Conservation (phyloP, 345 rosid genomes). For the Firmiana major region DNA sequence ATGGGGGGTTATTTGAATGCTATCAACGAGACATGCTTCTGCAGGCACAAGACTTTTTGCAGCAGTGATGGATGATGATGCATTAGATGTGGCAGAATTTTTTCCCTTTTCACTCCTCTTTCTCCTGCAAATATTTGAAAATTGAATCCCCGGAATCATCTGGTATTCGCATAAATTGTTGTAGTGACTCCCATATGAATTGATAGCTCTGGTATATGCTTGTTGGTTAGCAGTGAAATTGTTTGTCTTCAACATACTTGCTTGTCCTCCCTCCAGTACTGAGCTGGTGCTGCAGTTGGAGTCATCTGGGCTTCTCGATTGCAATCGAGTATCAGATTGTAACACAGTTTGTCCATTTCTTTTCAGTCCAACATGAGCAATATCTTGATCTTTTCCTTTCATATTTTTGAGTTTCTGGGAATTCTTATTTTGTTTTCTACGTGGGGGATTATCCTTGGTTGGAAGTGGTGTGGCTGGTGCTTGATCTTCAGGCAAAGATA, state of each 20-base stretch:
- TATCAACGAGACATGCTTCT: conserved; percentile 16
- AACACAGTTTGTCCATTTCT: background rate
- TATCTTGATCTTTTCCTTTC: conserved; percentile 9
- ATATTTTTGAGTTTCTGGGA: conserved; percentile 2
- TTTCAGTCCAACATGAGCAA: conserved; percentile 11
- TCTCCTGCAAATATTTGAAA: conserved; percentile 34
- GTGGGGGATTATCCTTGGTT: conserved; percentile 18
- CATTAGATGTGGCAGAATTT: conserved; percentile 24
- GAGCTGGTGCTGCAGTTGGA: conserved; percentile 19
- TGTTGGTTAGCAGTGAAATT: conserved; percentile 16
- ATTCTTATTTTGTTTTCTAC: background rate
- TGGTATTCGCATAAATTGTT: conserved; percentile 37
- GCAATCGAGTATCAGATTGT: conserved; percentile 11
- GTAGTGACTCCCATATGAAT: conserved; percentile 34
- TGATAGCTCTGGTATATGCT: conserved; percentile 25
- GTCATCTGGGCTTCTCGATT: conserved; percentile 19
- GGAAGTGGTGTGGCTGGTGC: conserved; percentile 38
- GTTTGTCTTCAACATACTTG: conserved; percentile 29
- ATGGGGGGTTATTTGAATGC: conserved; percentile 1
- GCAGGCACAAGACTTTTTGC: conserved; percentile 11
- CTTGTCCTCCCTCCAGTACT: conserved; percentile 26
- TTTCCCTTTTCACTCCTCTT: conserved; percentile 47
- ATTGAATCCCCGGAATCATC: conserved; percentile 22
- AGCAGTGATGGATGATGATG: conserved; percentile 30
- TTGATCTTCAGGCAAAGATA: conserved; percentile 24